Base-by-base conservation (phyloP, 495 filamentous ascomycete species). In the Rhypophila decipiens region DNA sequence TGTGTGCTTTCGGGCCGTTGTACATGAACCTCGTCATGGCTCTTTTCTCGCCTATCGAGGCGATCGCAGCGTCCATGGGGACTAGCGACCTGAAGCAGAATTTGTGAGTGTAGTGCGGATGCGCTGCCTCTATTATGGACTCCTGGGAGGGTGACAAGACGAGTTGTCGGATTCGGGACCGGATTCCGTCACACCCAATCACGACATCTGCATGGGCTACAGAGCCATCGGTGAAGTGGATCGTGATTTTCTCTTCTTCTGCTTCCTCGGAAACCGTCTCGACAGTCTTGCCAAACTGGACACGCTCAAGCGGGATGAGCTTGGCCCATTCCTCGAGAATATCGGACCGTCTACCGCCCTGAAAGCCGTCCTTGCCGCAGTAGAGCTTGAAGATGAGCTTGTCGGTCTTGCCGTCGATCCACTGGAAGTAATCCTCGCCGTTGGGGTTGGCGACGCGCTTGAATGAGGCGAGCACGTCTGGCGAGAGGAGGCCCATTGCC, bases 401-500 rank as follows among this genome's bases (percentile, higher is more conserved):
- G 7, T 65, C 59, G 1, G 58, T 52, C 29, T 53, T 46, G 0
- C 71, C 71, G 42, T 73, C 53, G 4, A 68, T 42, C 65, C 68
- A 75, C 36, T 63, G 62, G 59, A 75, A 75, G 41, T 64, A 70
- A 36, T 72, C 70, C 24, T 59, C 59, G 3, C 49, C 45, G 37
- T 61, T 66, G n/a, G 66, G 57, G n/a, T 66, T 60, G 9, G 69
- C 60, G 2, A 66, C 61, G 5, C 54, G 49, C 44, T 68, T 68
- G 50, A 60, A 73, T 7, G 60, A 43, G 2, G 42, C 39, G 29
- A 64, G 44, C 11, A 69, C 36, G 24, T 35, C 40, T 27, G 12
- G 9, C 0, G 73, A 71, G 20, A 82, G 65, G 4, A 72, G 44
- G 2, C 53, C 57, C 67, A 84, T 74, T 7, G 78, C 75, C 12